phyloP scores from a whole-genome alignment of 2,329 filamentous ascomycete genomes.

The Exophiala sp. region DNA sequence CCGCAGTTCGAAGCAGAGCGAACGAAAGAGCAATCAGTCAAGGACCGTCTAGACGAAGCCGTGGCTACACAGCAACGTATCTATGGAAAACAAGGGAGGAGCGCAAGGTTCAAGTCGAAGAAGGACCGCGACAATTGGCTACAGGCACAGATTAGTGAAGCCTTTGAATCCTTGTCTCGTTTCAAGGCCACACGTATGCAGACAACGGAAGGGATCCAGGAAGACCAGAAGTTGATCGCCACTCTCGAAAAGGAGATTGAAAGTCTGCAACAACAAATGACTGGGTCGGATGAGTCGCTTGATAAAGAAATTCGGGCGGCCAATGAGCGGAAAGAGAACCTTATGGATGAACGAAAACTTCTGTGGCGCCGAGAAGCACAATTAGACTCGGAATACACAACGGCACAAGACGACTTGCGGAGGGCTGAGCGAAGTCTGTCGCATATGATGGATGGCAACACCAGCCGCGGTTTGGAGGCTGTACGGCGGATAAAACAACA shows the following conservation, averaged over 20 bases:
- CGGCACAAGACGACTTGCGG: conserved; percentile 69
- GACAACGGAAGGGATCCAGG: conserved; percentile 72
- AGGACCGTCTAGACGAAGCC: conserved; percentile 66
- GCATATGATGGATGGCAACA: conserved; percentile 83
- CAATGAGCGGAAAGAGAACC: conserved; percentile 68
- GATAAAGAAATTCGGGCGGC: conserved; percentile 69
- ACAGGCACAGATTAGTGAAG: conserved; percentile 70
- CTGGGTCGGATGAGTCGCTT: conserved; percentile 64
- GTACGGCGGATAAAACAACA: conserved; percentile 77
- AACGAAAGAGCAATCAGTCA: conserved; percentile 64
- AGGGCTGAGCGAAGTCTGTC: conserved; percentile 71
- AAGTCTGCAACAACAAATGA: conserved; percentile 63
- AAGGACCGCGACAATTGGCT: conserved; percentile 80
- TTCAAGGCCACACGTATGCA: conserved; percentile 81
- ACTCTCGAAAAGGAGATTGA: conserved; percentile 67
- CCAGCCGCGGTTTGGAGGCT: conserved; percentile 77
- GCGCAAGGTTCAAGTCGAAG: conserved; percentile 81
- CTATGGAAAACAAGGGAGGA: conserved; percentile 86
- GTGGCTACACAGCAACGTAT: conserved; percentile 71
- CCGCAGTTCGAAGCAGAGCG: conserved; percentile 71
- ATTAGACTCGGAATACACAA: conserved; percentile 68
- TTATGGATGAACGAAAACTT: conserved; percentile 80
- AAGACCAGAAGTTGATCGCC: conserved; percentile 64
- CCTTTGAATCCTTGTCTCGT: conserved; percentile 66
- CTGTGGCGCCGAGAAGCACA: conserved; percentile 86